phyloP scores from a whole-genome alignment of 2,329 filamentous ascomycete genomes.

The Colletotrichum theobromicola region DNA sequence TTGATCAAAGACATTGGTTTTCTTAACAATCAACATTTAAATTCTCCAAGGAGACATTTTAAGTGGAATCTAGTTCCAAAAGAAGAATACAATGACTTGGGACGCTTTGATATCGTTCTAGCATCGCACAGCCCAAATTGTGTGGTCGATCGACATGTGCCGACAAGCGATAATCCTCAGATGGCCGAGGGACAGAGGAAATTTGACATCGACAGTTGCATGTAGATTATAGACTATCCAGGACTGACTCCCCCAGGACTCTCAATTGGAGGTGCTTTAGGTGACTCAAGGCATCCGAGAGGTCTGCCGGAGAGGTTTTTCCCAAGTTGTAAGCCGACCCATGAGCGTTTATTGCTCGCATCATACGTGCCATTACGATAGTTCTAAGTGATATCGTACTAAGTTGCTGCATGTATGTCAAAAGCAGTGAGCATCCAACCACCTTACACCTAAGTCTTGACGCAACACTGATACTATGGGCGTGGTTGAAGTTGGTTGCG shows the following conservation, averaged over 20 bases:
- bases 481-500: fast-evolving
- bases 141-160: not conserved
- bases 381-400: not conserved
- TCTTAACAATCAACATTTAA: not conserved
- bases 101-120: not conserved
- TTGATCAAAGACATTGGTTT: not conserved
- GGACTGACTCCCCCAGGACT: fast-evolving
- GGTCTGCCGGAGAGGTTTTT: too few species aligned
- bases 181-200: not conserved
- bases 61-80: too few species aligned
- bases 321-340: too few species aligned
- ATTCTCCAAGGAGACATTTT: not conserved
- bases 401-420: not conserved
- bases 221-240: not conserved
- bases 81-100: not conserved
- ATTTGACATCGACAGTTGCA: too few species aligned
- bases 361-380: not conserved
- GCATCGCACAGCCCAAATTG: not conserved
- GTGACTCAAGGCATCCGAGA: not conserved
- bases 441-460: not conserved
- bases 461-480: not conserved
- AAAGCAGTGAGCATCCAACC: not conserved
- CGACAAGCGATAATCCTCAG: not conserved
- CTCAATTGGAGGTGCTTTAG: not conserved
- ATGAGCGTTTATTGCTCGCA: too few species aligned